A percentile compares a stretch with the other conserved stretches of the same genome.
phyloP scores from a whole-genome alignment of 2,329 filamentous ascomycete genomes.

The Pseudogymnoascus sp. region DNA sequence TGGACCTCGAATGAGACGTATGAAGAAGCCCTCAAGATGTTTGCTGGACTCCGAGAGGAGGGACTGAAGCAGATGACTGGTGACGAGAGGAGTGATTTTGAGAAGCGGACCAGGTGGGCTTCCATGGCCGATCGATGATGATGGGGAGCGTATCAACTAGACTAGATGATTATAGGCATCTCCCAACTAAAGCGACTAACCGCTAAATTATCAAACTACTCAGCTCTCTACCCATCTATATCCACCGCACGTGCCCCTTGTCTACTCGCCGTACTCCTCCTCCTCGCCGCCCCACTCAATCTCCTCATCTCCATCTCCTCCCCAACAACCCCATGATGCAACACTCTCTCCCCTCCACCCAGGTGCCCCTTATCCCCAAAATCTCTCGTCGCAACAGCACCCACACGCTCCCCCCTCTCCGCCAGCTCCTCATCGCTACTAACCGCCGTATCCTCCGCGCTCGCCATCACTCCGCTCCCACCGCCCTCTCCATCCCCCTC shows the following conservation, averaged over 20 bases:
- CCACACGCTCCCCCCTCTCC: slow-evolving; percentile 20
- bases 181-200: no score
- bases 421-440: slow-evolving; percentile 22
- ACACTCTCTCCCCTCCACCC: slow-evolving; percentile 11
- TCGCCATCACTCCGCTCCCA: slow-evolving; percentile 15
- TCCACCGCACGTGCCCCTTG: slow-evolving; percentile 5
- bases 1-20: slow-evolving; percentile 32
- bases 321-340: slow-evolving; percentile 33
- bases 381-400: slow-evolving; percentile 12
- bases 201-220: neutral
- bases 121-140: neutral
- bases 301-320: slow-evolving; percentile 18
- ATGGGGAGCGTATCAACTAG: neutral
- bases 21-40: slow-evolving; percentile 30
- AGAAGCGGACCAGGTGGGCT: slow-evolving; percentile 27
- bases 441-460: slow-evolving; percentile 11
- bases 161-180: neutral
- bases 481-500: slow-evolving; percentile 11
- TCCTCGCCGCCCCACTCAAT: slow-evolving; percentile 13
- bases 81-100: slow-evolving; percentile 27
- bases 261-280: slow-evolving; percentile 14
- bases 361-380: slow-evolving; percentile 1
- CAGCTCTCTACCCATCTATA: neutral
- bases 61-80: slow-evolving; percentile 27
- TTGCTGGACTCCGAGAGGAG: slow-evolving; percentile 28